phyloP scores from a whole-genome alignment of 345 rosid genomes.

The Hibiscus syriacus region DNA sequence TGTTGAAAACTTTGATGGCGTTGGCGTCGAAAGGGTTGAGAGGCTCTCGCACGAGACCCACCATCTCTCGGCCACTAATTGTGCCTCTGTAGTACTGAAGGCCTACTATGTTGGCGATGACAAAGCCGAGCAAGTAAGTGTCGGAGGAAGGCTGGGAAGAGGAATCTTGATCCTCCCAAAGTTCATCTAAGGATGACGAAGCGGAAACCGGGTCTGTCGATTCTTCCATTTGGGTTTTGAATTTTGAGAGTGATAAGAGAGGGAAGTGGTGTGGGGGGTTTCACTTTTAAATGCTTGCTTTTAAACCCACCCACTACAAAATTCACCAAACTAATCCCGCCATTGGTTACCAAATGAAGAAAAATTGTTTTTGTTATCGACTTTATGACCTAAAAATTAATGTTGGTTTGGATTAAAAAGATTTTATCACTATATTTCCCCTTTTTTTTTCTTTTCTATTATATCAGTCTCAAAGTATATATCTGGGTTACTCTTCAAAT shows the following conservation, averaged over 20 bases:
- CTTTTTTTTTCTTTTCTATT: too few species aligned
- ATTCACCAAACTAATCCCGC: too few species aligned
- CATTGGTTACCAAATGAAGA: too few species aligned
- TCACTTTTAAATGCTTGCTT: background rate
- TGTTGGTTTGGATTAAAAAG: too few species aligned
- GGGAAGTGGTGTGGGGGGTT: background rate
- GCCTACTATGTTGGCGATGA: constrained; percentile 70
- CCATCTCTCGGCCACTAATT: constrained; percentile 70
- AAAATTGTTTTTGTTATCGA: too few species aligned
- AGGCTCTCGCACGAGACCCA: constrained; percentile 75
- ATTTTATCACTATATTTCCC: too few species aligned
- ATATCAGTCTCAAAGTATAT: too few species aligned
- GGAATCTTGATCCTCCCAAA: constrained; percentile 8
- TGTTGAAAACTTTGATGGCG: constrained; percentile 70
- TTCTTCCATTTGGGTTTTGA: constrained; percentile 2
- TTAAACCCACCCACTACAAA: too few species aligned
- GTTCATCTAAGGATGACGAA: constrained; percentile 16
- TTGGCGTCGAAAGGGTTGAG: constrained; percentile 46
- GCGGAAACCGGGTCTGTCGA: background rate
- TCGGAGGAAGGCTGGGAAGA: constrained; percentile 30
- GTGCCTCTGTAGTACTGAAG: constrained; percentile 51
- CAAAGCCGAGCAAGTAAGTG: constrained; percentile 52
- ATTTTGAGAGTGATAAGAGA: background rate
- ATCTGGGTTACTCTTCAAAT: too few species aligned
- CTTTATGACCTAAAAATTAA: too few species aligned